Evolutionary conservation across 176 grass and related monocot species (phyloP), one percentile per base, ranked within the genome.

Genomic region (Cenchrus americanus): DNA sequence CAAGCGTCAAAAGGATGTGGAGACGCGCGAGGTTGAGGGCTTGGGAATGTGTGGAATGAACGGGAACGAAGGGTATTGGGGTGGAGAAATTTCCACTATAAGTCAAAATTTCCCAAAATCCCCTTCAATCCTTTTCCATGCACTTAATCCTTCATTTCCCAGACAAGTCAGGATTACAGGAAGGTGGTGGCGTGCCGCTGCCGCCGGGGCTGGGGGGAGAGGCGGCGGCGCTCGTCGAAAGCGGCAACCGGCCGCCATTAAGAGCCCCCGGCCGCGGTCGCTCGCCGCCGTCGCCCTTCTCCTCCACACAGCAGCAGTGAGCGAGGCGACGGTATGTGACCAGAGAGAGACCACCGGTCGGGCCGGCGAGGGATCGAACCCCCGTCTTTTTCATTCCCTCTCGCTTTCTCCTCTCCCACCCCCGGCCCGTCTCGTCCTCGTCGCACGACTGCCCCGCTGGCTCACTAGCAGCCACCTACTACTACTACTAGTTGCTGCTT

Each of bases 171-270:
- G 34, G 34, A 37, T 30, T 30, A 1, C 27, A 37, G 34, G 34
- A 37, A 37, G 34, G 34, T 37, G 34, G 34, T 3, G 34, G 34
- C 34, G 34, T 37, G 34, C 34, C 32, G 32, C 32, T 3, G 32
- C 5, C 47, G 47, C 6, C 60, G 24, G 60, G 43, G 23, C 60
- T 9, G 15, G 9, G 5, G 14, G 14, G 48, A 32, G 23, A 1
- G 2, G 19, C 8, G 71, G 49, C 53, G 57, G n/a, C 58, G 22
- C 42, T 62, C 13, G 14, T 43, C 14, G 8, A 82, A 71, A 71
- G 53, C 53, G 42, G 52, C 52, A 40, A 71, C 34, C 21, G 15
- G 80, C 15, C 53, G 24, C 67, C 61, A 49, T 82, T 82, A 82
- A 59, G 27, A 22, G 5, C 22, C 14, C 41, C 13, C 43, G 43